Conservation (phyloP, 2,329 filamentous ascomycete genomes). For the Xylaria hypoxylon region DNA sequence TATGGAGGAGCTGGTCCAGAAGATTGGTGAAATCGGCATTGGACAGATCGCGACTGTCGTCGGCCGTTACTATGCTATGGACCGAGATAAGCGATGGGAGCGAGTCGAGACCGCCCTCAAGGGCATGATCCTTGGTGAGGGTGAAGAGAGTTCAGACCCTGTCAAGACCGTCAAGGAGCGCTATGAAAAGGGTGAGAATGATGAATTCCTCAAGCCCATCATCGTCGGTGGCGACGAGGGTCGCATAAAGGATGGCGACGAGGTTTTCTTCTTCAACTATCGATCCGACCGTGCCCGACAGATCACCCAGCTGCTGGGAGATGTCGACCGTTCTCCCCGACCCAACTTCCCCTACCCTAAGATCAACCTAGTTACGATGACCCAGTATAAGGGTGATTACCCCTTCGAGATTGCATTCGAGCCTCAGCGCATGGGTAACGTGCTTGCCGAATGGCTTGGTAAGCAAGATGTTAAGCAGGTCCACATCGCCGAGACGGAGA, state of each 20-base stretch:
- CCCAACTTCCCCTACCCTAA: conserved; percentile 96
- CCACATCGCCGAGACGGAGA: conserved; percentile 98
- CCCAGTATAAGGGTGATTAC: conserved; percentile 95
- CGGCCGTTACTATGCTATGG: conserved; percentile 98
- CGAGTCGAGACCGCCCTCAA: conserved; percentile 90
- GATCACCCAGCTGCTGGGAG: conserved; percentile 92
- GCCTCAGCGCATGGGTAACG: conserved; percentile 95
- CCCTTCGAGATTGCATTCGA: conserved; percentile 92
- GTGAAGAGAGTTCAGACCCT: conserved; percentile 85
- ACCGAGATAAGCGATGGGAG: conserved; percentile 99
- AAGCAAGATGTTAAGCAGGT: conserved; percentile 93
- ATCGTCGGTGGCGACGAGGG: conserved; percentile 88
- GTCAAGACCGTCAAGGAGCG: conserved; percentile 87
- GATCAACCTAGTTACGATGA: conserved; percentile 95
- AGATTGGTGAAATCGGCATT: conserved; percentile 83
- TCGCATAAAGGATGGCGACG: conserved; percentile 90
- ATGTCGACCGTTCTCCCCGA: conserved; percentile 88
- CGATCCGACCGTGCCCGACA: conserved; percentile 97
- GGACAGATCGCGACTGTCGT: conserved; percentile 94
- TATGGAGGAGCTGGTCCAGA: conserved; percentile 86
- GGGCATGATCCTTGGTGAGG: conserved; percentile 86
- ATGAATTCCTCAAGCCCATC: conserved; percentile 99
- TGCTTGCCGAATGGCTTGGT: conserved; percentile 95
- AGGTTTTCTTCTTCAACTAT: conserved; percentile 99
- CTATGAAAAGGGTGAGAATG: conserved; percentile 88